phyloP scores from a whole-genome alignment of 2,329 filamentous ascomycete species.

The Microsporum ferrugineum region DNA sequence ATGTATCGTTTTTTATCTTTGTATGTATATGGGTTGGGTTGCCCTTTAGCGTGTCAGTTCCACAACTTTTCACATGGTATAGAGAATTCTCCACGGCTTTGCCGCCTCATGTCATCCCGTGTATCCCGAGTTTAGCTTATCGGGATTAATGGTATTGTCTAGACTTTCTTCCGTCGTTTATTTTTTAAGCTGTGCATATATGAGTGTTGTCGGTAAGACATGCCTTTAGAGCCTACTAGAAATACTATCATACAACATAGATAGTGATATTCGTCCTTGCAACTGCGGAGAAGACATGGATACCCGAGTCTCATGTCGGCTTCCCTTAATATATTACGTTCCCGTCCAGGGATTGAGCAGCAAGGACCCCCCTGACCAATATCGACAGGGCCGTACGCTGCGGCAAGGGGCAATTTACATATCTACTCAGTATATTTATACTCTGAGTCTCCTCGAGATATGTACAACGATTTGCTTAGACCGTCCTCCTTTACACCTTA shows the following conservation, averaged over 20 bases:
- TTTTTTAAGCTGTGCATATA: neutral
- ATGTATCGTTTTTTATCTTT: neutral
- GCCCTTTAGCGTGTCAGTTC: neutral
- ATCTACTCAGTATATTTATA: neutral
- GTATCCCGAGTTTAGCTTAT: neutral
- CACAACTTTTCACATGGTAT: neutral
- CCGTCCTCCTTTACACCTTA: neutral
- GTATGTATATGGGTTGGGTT: constrained; percentile 5
- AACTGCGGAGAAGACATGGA: neutral
- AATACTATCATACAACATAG: neutral
- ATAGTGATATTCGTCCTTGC: neutral
- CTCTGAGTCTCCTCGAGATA: neutral
- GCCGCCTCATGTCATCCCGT: neutral
- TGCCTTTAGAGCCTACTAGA: neutral
- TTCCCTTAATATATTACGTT: neutral
- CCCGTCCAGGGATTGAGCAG: neutral
- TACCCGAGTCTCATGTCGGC: neutral
- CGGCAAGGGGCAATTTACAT: neutral
- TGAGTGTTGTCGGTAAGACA: neutral
- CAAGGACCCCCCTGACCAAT: neutral
- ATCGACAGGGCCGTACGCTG: neutral
- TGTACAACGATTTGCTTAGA: neutral
- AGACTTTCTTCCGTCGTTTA: neutral
- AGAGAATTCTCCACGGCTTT: neutral
- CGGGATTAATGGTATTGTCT: neutral